Conservation (phyloP, 1,284 basidiomycete genomes). For the Coniophora puteana region DNA sequence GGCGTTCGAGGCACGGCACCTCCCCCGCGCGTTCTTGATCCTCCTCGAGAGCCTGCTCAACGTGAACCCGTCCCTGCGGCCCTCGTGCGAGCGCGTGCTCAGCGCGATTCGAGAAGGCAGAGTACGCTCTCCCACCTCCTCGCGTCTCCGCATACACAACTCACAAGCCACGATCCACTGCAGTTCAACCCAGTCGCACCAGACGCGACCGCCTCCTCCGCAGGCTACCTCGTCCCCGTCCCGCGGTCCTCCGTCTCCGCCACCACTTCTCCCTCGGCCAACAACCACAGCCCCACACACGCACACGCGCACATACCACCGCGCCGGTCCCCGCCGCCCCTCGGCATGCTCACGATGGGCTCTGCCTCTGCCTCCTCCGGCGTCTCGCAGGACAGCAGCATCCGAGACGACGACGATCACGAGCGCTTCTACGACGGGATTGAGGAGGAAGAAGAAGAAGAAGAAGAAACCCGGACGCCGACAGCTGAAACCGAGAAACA, state of each 20-base stretch:
- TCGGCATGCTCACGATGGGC: conserved; percentile 1
- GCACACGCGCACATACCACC: conserved; percentile 7
- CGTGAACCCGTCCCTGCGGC: conserved; percentile 54
- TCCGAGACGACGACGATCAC: neutral
- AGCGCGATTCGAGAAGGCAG: conserved; percentile 61
- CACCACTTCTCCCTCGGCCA: conserved; percentile 8
- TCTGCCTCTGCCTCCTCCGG: neutral
- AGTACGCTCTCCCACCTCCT: conserved; percentile 36
- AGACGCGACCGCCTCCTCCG: conserved; percentile 7
- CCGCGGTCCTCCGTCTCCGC: conserved; percentile 13
- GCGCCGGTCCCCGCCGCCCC: conserved; percentile 2
- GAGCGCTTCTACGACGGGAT: neutral
- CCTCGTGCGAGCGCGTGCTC: conserved; percentile 69
- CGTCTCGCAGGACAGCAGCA: conserved; percentile 1
- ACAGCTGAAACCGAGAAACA: neutral
- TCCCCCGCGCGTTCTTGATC: conserved; percentile 67
- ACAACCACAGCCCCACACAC: conserved; percentile 21
- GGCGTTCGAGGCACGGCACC: conserved; percentile 60
- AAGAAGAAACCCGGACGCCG: neutral
- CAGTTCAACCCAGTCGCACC: conserved; percentile 21
- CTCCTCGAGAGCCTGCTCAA: conserved; percentile 72
- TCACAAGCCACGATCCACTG: neutral
- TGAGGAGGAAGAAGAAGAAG: neutral
- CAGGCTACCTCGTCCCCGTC: conserved; percentile 21
- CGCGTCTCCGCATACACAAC: neutral